Base-by-base conservation (phyloP, 2,329 filamentous ascomycete genomes). In the Cadophora gregata region DNA sequence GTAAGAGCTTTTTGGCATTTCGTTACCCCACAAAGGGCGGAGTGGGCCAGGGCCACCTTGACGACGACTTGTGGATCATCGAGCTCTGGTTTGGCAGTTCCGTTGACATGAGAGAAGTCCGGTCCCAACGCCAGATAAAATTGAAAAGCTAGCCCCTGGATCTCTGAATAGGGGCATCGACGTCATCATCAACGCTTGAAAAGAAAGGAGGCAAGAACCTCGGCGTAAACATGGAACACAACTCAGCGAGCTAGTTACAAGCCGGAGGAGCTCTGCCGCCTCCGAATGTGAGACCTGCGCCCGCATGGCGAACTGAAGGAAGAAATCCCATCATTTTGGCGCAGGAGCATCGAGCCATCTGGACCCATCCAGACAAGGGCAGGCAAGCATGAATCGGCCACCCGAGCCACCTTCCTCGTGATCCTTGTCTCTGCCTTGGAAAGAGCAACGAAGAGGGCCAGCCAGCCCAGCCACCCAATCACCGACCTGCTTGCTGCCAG, bases 1-100 rank as follows among this genome's bases (percentile, higher is more conserved):
- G 59, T 61, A 61, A 61, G 16, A 38, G 45, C 3, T 36, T 36
- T 6, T 6, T 16, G 8, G 6, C 2, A 19, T 31, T 53, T 53
- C 60, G 50, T 42, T 55, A 27, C 60, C 60, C 60, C 60, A 62
- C 60, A 62, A 45, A 62, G 33, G 31, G n/a, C 33, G 29, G 16
- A 31, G 53, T 36, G 53, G 53, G 29, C 50, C n/a, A n/a, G n/a
- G n/a, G n/a, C 27, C 25, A 7, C 10, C 6, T 56, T 38, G 29
- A 36, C 53, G 53, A 56, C 53, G 53, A 36, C 6, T 21, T n/a
- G 42, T 21, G 42, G 42, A 47, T 47, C 42, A 47, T 47, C 38
- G 42, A 21, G 4, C 21, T 36, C 12, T 21, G 24, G 47, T 50
- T 24, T 50, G 12, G 10, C 25, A 53, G 50, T 14, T 53, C 21